phyloP scores from a whole-genome alignment of 1,284 basidiomycete genomes.

The Boletus holoroseus region DNA sequence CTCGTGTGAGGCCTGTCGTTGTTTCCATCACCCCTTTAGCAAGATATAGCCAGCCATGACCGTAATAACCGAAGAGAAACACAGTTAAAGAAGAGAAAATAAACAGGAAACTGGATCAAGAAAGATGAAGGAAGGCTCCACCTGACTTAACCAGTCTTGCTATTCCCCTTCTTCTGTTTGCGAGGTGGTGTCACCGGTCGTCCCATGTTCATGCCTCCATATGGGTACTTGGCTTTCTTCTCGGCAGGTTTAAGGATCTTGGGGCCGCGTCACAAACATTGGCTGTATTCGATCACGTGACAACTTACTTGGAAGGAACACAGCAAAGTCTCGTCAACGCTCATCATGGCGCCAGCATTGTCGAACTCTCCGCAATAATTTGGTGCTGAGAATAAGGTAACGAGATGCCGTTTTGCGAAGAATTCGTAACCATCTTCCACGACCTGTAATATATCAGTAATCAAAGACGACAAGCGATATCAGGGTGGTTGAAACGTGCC shows the following conservation, averaged over 20 bases:
- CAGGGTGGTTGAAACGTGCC: slow-evolving; percentile 41
- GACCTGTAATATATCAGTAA: slow-evolving; percentile 49
- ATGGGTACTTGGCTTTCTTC: slow-evolving; percentile 94
- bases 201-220: slow-evolving; percentile 75
- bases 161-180: slow-evolving; percentile 76
- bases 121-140: slow-evolving; percentile 25
- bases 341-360: slow-evolving; percentile 99
- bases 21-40: slow-evolving; percentile 20
- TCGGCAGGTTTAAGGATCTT: slow-evolving; percentile 98
- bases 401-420: slow-evolving; percentile 95
- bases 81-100: slow-evolving; percentile 28
- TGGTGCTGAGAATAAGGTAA: slow-evolving; percentile 96
- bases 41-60: slow-evolving; percentile 29
- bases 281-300: slow-evolving; percentile 16
- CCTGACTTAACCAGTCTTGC: slow-evolving; percentile 56
- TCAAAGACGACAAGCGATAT: slow-evolving; percentile 7
- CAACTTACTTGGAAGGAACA: slow-evolving; percentile 95
- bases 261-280: slow-evolving; percentile 1
- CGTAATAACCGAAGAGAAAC: slow-evolving; percentile 26
- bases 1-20: slow-evolving; percentile 15
- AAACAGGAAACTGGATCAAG: slow-evolving; percentile 26
- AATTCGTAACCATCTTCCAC: slow-evolving; percentile 99
- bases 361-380: slow-evolving; percentile 99
- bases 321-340: slow-evolving; percentile 94
- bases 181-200: slow-evolving; percentile 76